These are phyloP conservation scores for Cephaloascus albidus DNA, from an alignment of 805 yeast genomes.

Conservation along the genomic window DNA sequence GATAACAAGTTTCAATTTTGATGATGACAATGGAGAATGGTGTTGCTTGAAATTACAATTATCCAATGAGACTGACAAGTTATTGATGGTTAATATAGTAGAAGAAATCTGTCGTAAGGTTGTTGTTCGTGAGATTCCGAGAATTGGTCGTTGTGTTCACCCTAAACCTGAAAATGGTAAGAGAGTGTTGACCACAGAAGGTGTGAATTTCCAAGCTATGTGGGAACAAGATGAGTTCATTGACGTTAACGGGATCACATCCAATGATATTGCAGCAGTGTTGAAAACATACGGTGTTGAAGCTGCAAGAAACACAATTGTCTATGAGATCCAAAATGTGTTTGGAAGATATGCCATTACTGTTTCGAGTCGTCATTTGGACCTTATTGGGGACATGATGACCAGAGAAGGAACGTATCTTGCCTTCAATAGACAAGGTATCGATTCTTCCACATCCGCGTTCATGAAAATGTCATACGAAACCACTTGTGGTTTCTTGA, in stretches of 20 bases:
- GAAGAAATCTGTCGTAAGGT: constrained; percentile 86
- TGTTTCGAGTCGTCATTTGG: constrained; percentile 90
- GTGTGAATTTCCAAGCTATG: constrained; percentile 95
- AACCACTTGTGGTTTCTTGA: constrained; percentile 94
- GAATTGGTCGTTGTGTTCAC: constrained; percentile 87
- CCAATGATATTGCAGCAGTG: constrained; percentile 91
- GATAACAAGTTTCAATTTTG: constrained; percentile 78
- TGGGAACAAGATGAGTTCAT: constrained; percentile 96
- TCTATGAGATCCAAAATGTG: constrained; percentile 89
- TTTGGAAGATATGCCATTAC: constrained; percentile 94
- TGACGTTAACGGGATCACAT: constrained; percentile 79
- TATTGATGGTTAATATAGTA: constrained; percentile 93
- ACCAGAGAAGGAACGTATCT: constrained; percentile 95
- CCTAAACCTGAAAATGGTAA: constrained; percentile 64
- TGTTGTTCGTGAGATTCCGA: constrained; percentile 87
- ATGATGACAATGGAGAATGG: constrained; percentile 84
- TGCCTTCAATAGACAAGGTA: constrained; percentile 98
- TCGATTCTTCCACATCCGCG: constrained; percentile 90
- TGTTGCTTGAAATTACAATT: constrained; percentile 83
- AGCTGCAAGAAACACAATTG: constrained; percentile 97
- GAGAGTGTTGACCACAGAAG: constrained; percentile 86
- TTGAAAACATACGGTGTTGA: constrained; percentile 93
- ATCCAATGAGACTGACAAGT: constrained; percentile 79
- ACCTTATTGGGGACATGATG: constrained; percentile 97
- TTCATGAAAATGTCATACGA: constrained; percentile 99